phyloP scores from a whole-genome alignment of 2,329 filamentous ascomycete genomes.

The Stachybotrys echinatus region DNA sequence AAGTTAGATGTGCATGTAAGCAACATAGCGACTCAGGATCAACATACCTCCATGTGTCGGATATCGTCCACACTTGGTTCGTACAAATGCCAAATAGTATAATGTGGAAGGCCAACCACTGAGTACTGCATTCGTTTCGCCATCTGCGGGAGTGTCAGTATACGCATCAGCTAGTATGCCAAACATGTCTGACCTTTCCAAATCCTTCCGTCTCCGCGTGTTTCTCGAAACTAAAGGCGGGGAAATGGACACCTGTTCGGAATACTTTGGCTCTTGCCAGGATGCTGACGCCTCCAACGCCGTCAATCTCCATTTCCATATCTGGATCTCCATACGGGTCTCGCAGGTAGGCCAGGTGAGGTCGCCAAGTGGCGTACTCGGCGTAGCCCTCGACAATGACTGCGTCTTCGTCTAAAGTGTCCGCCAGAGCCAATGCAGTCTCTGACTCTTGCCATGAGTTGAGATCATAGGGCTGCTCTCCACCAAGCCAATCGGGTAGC shows the following conservation, averaged over 20 bases:
- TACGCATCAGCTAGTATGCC: neutral
- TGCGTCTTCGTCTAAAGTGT: slow-evolving; percentile 93
- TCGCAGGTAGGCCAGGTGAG: slow-evolving; percentile 91
- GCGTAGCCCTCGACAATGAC: slow-evolving; percentile 99
- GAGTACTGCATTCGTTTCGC: slow-evolving; percentile 93
- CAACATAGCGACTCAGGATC: neutral
- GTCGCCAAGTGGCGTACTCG: slow-evolving; percentile 97
- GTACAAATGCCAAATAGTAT: slow-evolving; percentile 99
- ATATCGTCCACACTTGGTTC: slow-evolving; percentile 98
- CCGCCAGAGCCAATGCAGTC: slow-evolving; percentile 85
- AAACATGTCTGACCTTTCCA: slow-evolving; percentile 66
- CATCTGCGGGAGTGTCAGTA: slow-evolving; percentile 58
- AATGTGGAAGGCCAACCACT: slow-evolving; percentile 92
- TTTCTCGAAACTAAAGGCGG: slow-evolving; percentile 97
- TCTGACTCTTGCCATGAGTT: slow-evolving; percentile 99
- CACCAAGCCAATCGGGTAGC: slow-evolving; percentile 97
- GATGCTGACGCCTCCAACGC: slow-evolving; percentile 95
- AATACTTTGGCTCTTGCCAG: slow-evolving; percentile 95
- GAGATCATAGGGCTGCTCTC: slow-evolving; percentile 95
- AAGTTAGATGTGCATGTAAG: slow-evolving; percentile 5
- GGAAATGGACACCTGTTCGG: slow-evolving; percentile 91
- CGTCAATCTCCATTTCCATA: slow-evolving; percentile 99
- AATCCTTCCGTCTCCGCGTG: slow-evolving; percentile 98
- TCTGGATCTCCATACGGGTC: slow-evolving; percentile 97
- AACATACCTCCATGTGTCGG: slow-evolving; percentile 80